phyloP scores from a whole-genome alignment of 768 basidiomycete genomes.

The Lentinus brumalis region DNA sequence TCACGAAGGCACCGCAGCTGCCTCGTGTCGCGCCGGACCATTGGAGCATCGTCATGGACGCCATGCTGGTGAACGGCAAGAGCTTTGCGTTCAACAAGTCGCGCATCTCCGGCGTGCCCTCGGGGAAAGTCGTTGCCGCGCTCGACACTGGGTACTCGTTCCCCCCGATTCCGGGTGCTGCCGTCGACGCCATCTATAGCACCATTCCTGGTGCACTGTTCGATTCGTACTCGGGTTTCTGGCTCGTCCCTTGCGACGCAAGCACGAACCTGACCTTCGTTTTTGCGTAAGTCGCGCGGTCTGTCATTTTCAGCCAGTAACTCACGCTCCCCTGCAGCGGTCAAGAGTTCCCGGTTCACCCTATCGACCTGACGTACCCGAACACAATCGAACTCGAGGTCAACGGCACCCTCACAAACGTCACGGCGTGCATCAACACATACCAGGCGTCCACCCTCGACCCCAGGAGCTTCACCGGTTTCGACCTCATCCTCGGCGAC shows the following conservation, averaged over 20 bases:
- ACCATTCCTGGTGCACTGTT: slow-evolving; percentile 31
- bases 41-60: slow-evolving; percentile 36
- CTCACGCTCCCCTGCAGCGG: slow-evolving; percentile 37
- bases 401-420: slow-evolving; percentile 13
- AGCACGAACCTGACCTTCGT: slow-evolving; percentile 32
- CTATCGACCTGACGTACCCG: slow-evolving; percentile 32
- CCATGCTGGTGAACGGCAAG: slow-evolving; percentile 53
- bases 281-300: slow-evolving; percentile 26
- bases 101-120: slow-evolving; percentile 19
- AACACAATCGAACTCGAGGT: slow-evolving; percentile 22
- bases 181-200: slow-evolving; percentile 34
- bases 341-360: slow-evolving; percentile 34
- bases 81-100: slow-evolving; percentile 48
- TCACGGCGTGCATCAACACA: slow-evolving; percentile 31
- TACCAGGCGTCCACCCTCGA: slow-evolving; percentile 27
- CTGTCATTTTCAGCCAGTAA: too few species aligned
- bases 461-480: slow-evolving; percentile 13
- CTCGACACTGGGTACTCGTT: slow-evolving; percentile 34
- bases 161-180: slow-evolving; percentile 26
- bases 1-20: slow-evolving; percentile 25
- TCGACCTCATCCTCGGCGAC: slow-evolving; percentile 37
- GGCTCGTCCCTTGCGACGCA: slow-evolving; percentile 34
- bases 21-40: slow-evolving; percentile 39
- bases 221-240: slow-evolving; percentile 17
- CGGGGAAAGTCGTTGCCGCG: slow-evolving; percentile 27